Percentiles rank a stretch among this genome's conserved stretches.
Conservation (phyloP, 2,329 filamentous ascomycete genomes). For the Stagonosporopsis rhizophila region DNA sequence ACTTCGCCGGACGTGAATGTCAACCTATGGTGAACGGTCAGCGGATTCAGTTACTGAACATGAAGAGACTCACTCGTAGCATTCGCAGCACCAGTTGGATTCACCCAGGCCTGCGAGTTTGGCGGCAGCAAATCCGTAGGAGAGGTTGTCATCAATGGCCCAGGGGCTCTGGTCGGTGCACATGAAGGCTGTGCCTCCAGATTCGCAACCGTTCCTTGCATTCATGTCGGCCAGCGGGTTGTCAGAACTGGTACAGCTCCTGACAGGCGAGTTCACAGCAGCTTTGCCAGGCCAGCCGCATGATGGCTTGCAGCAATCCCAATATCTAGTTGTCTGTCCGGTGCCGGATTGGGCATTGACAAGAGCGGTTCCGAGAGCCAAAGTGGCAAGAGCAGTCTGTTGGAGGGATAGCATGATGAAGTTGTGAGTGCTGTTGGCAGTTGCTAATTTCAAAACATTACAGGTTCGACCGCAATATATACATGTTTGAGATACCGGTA, state of each 20-base stretch:
- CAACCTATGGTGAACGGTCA: conserved; percentile 45
- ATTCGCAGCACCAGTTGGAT: conserved; percentile 69
- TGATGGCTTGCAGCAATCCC: conserved; percentile 74
- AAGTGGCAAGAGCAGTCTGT: conserved; percentile 36
- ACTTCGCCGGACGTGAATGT: conserved; percentile 65
- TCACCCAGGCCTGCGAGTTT: conserved; percentile 62
- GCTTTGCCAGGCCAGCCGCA: conserved; percentile 68
- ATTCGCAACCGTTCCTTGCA: conserved; percentile 59
- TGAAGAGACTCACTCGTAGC: conserved; percentile 58
- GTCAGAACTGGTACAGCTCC: conserved; percentile 64
- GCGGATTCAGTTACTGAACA: background rate
- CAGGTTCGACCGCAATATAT: conserved; percentile 1
- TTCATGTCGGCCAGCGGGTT: conserved; percentile 61
- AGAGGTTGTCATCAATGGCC: conserved; percentile 63
- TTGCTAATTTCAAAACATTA: background rate
- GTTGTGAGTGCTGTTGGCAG: background rate
- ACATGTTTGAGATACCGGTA: background rate
- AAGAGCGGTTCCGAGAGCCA: conserved; percentile 35
- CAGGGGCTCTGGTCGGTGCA: conserved; percentile 69
- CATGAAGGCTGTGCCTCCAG: conserved; percentile 62
- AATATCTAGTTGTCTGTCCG: conserved; percentile 48
- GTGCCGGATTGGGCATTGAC: conserved; percentile 38
- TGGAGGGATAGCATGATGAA: conserved; percentile 39
- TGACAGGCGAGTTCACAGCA: conserved; percentile 59
- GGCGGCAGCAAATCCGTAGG: conserved; percentile 72